phyloP scores from a whole-genome alignment of 2,329 filamentous ascomycete species.

The Pyricularia grisea region DNA sequence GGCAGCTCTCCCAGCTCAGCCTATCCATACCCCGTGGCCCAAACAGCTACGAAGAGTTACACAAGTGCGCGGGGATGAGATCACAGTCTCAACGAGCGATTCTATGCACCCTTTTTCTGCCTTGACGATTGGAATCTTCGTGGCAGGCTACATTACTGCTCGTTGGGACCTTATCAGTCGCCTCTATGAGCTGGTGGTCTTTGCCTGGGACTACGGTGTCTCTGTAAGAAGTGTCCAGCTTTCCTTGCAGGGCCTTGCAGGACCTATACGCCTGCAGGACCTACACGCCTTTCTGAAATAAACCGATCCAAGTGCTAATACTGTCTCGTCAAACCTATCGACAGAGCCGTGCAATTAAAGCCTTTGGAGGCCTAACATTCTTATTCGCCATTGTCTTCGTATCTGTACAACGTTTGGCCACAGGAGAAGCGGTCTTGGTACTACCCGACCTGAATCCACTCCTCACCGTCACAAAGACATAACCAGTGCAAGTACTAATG shows the following conservation, averaged over 20 bases:
- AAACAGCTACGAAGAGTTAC: background rate
- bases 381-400: slow-evolving; percentile 79
- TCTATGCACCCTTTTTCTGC: slow-evolving; percentile 97
- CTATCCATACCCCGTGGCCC: background rate
- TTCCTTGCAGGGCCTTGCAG: background rate
- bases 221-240: slow-evolving; percentile 52
- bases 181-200: slow-evolving; percentile 92
- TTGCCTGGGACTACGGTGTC: slow-evolving; percentile 98
- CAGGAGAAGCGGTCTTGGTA: slow-evolving; percentile 72
- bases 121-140: slow-evolving; percentile 94
- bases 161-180: slow-evolving; percentile 97
- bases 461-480: slow-evolving; percentile 4
- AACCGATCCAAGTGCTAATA: background rate
- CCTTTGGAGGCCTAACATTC: slow-evolving; percentile 70
- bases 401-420: slow-evolving; percentile 74
- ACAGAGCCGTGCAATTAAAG: slow-evolving; percentile 77
- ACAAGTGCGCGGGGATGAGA: slow-evolving; percentile 29
- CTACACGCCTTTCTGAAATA: background rate
- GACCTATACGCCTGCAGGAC: no score
- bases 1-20: background rate
- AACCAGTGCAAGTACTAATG: slow-evolving; percentile 11
- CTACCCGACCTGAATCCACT: slow-evolving; percentile 21
- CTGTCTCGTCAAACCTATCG: background rate
- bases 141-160: slow-evolving; percentile 98
- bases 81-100: slow-evolving; percentile 23